A percentile compares a stretch with the other conserved stretches of the same genome.
These are phyloP conservation scores for Didymella glomerata DNA, from an alignment of 2,329 filamentous ascomycete species.

Conservation along the genomic window DNA sequence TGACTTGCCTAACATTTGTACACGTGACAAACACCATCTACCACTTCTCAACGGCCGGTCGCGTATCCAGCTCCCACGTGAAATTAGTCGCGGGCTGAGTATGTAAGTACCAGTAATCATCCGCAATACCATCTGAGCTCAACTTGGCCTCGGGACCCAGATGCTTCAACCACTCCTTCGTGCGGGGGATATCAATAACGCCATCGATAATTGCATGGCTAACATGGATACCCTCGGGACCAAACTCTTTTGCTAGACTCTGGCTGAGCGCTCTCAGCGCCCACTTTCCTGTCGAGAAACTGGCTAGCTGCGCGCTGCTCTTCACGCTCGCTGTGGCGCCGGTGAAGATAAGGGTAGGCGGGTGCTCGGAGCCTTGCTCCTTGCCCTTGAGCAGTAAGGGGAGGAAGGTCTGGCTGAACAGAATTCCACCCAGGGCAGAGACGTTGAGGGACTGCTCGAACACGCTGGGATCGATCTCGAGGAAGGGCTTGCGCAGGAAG, in stretches of 20 bases:
- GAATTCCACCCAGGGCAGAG: constrained; percentile 69
- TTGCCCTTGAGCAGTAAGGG: constrained; percentile 74
- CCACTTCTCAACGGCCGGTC: constrained; percentile 86
- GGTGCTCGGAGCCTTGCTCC: constrained; percentile 61
- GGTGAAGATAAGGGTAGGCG: constrained; percentile 84
- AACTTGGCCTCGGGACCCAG: constrained; percentile 72
- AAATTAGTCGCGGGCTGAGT: constrained; percentile 81
- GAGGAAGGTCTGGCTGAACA: constrained; percentile 76
- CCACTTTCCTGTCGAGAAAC: constrained; percentile 83
- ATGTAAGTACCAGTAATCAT: constrained; percentile 85
- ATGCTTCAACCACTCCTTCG: constrained; percentile 66
- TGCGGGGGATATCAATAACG: constrained; percentile 80
- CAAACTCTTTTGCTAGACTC: constrained; percentile 82
- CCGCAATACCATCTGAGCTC: constrained; percentile 80
- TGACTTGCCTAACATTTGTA: neutral
- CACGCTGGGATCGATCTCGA: constrained; percentile 67
- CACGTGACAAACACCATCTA: constrained; percentile 51
- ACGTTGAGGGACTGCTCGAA: constrained; percentile 62
- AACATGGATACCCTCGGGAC: constrained; percentile 83
- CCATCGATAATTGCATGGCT: constrained; percentile 85
- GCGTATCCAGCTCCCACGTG: constrained; percentile 81
- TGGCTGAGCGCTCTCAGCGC: constrained; percentile 77
- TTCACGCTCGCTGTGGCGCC: constrained; percentile 84
- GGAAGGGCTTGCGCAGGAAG: constrained; percentile 67
- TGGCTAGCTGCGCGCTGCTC: constrained; percentile 72